phyloP scores from a whole-genome alignment of 2,329 filamentous ascomycete genomes.

The Cordyceps militaris region DNA sequence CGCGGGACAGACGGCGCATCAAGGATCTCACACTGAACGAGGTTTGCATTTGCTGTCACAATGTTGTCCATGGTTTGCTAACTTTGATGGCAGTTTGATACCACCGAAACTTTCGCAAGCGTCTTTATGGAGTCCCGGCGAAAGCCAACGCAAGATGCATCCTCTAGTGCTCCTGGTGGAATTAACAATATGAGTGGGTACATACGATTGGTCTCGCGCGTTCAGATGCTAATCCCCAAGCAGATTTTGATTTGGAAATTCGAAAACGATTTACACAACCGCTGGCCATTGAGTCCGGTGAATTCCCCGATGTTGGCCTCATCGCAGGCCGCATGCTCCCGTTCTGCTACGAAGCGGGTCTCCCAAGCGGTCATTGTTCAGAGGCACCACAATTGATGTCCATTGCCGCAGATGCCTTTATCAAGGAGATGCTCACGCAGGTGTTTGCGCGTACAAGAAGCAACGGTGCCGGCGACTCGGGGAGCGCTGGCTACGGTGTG shows the following conservation, averaged over 20 bases:
- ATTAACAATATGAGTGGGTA: slow-evolving; percentile 73
- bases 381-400: slow-evolving; percentile 60
- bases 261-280: slow-evolving; percentile 58
- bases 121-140: slow-evolving; percentile 46
- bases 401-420: slow-evolving; percentile 58
- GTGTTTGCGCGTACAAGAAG: slow-evolving; percentile 58
- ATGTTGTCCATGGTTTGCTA: background rate
- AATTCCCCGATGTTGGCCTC: slow-evolving; percentile 58
- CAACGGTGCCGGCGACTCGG: slow-evolving; percentile 57
- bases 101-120: slow-evolving; percentile 45
- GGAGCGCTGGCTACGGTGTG: slow-evolving; percentile 55
- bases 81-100: slow-evolving; percentile 39
- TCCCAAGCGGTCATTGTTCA: slow-evolving; percentile 49
- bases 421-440: slow-evolving; percentile 58
- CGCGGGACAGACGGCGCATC: slow-evolving; percentile 56
- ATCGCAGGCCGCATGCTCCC: slow-evolving; percentile 61
- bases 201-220: background rate
- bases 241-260: slow-evolving; percentile 61
- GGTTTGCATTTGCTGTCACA: slow-evolving; percentile 33
- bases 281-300: slow-evolving; percentile 59
- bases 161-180: slow-evolving; percentile 59
- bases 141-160: slow-evolving; percentile 48
- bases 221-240: slow-evolving; percentile 16
- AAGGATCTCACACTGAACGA: slow-evolving; percentile 58
- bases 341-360: slow-evolving; percentile 59